Percentiles rank a stretch among this genome's conserved stretches.
Evolutionary conservation across 257 asterid species (phyloP).

Genomic region (Forsythia viridissima): DNA sequence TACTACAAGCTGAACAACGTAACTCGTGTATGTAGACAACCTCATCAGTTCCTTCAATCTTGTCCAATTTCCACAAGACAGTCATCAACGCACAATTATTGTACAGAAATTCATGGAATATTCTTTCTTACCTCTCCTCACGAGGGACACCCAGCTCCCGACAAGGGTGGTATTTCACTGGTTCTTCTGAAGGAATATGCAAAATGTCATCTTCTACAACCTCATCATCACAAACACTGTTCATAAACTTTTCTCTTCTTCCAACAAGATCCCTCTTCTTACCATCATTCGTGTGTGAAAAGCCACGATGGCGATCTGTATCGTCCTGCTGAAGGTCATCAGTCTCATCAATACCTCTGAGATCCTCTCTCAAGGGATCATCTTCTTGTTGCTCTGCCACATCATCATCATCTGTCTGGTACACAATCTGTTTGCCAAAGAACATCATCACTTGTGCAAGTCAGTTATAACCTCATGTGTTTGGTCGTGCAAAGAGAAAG

Average conservation of each 20-base stretch:
- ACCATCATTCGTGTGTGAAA: slow-evolving; percentile 30
- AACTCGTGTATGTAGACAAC: no score
- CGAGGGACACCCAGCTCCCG: slow-evolving; percentile 39
- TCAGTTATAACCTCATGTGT: background rate
- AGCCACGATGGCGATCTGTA: slow-evolving; percentile 34
- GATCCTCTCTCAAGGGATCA: slow-evolving; percentile 37
- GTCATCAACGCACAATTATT: background rate
- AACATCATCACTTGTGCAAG: slow-evolving; percentile 1
- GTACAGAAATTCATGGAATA: slow-evolving; percentile 4
- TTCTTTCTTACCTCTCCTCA: slow-evolving; percentile 53
- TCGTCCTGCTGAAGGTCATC: slow-evolving; percentile 53
- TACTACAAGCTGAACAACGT: no score
- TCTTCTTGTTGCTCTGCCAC: slow-evolving; percentile 48
- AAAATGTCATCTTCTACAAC: slow-evolving; percentile 40
- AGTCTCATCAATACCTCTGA: slow-evolving; percentile 51
- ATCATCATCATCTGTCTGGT: slow-evolving; percentile 66
- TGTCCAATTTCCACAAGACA: no score
- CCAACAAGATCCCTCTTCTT: slow-evolving; percentile 46
- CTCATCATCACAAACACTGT: slow-evolving; percentile 33
- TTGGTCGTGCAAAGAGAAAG: background rate
- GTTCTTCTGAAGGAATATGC: slow-evolving; percentile 38
- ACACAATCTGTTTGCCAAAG: slow-evolving; percentile 61
- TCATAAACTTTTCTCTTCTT: slow-evolving; percentile 44
- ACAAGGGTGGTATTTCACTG: slow-evolving; percentile 33
- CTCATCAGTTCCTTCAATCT: no score